A percentile compares a stretch with the other conserved stretches of the same genome.
Conservation (phyloP, 108 stramenopile species). For the Skeletonema grethae region DNA sequence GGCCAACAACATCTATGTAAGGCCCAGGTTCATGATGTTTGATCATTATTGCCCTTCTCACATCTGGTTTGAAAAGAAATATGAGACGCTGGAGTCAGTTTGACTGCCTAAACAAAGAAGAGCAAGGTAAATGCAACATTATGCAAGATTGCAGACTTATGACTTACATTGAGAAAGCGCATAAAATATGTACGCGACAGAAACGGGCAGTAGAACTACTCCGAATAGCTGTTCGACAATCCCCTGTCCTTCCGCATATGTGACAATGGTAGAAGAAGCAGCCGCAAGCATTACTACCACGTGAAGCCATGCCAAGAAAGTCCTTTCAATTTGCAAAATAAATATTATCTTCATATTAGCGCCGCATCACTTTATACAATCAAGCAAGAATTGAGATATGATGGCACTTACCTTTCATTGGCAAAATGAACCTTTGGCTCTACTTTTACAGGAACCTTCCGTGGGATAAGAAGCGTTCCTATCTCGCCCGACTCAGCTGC, state of each 20-base stretch:
- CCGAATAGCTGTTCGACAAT: constrained; percentile 48
- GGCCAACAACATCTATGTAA: constrained; percentile 56
- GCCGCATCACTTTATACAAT: no score
- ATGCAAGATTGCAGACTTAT: constrained; percentile 17
- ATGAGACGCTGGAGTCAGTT: neutral
- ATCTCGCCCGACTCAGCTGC: constrained; percentile 17
- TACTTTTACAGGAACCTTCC: constrained; percentile 65
- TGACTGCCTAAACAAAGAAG: neutral
- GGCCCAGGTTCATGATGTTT: constrained; percentile 54
- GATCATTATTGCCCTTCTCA: constrained; percentile 50
- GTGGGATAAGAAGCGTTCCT: constrained; percentile 38
- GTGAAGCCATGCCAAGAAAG: constrained; percentile 74
- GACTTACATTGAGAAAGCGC: constrained; percentile 56
- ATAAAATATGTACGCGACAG: constrained; percentile 55
- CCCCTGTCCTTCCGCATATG: constrained; percentile 24
- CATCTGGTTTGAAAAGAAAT: constrained; percentile 20
- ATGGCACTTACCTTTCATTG: constrained; percentile 46
- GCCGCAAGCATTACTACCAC: constrained; percentile 38
- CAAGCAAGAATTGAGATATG: no score
- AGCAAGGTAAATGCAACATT: neutral
- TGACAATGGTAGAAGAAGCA: constrained; percentile 47
- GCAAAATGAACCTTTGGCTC: constrained; percentile 73
- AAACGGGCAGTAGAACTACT: constrained; percentile 56
- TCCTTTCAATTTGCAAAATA: constrained; percentile 71
- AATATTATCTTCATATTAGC: constrained; percentile 12